phyloP scores from a whole-genome alignment of 2,329 filamentous ascomycete genomes.

The Epichloe sylvatica region DNA sequence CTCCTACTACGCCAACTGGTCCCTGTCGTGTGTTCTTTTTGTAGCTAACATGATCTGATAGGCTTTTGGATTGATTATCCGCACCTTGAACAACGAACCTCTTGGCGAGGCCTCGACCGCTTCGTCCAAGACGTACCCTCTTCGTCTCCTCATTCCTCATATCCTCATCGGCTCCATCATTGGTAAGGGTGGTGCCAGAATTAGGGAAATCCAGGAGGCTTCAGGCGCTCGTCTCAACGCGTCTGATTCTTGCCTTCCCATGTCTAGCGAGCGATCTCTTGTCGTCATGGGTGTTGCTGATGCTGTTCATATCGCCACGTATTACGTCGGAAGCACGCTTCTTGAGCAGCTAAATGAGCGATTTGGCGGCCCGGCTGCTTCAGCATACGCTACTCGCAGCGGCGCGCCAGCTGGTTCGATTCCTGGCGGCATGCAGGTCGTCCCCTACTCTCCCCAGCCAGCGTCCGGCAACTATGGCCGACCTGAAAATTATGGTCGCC shows the following conservation, averaged over 20 bases:
- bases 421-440: constrained; percentile 95
- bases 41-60: constrained; percentile 25
- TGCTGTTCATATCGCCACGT: constrained; percentile 95
- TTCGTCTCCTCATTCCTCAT: constrained; percentile 88
- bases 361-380: constrained; percentile 88
- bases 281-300: constrained; percentile 96
- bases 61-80: constrained; percentile 96
- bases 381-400: constrained; percentile 92
- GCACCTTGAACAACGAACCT: constrained; percentile 93
- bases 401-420: constrained; percentile 87
- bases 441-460: constrained; percentile 92
- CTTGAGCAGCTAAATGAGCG: constrained; percentile 94
- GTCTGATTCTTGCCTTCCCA: constrained; percentile 82
- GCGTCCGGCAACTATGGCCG: constrained; percentile 86
- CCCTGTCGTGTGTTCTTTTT: neutral
- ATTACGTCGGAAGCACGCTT: constrained; percentile 96
- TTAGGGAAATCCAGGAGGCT: constrained; percentile 98
- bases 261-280: constrained; percentile 93
- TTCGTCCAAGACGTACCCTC: constrained; percentile 92
- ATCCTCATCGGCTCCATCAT: constrained; percentile 98
- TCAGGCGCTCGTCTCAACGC: constrained; percentile 94
- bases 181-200: constrained; percentile 87
- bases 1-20: neutral
- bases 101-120: constrained; percentile 76
- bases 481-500: constrained; percentile 66